These are phyloP conservation scores for Boletus sp. DNA, from an alignment of 768 basidiomycete species.

Conservation along the genomic window DNA sequence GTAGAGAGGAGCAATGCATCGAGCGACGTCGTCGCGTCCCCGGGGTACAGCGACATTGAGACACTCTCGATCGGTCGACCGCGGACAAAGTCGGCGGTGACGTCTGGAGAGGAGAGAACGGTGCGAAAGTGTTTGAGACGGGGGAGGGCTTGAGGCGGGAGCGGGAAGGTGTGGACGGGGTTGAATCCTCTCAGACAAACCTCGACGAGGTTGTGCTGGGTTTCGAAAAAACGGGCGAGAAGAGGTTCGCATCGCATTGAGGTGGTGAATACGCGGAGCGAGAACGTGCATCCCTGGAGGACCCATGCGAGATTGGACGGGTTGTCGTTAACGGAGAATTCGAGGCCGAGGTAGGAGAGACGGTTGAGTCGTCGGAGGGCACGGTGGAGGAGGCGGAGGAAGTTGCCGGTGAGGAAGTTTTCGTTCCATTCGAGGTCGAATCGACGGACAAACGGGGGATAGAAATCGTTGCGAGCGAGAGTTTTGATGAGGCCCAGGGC, in stretches of 20 bases:
- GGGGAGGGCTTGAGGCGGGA: conserved; percentile 44
- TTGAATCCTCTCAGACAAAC: conserved; percentile 55
- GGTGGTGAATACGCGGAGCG: conserved; percentile 48
- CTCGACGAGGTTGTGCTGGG: conserved; percentile 46
- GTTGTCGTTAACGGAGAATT: conserved; percentile 40
- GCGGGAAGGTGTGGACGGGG: conserved; percentile 30
- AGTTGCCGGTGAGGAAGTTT: conserved; percentile 41
- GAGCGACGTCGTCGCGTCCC: conserved; percentile 38
- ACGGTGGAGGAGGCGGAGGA: conserved; percentile 48
- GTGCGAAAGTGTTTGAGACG: conserved; percentile 48
- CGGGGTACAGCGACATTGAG: conserved; percentile 50
- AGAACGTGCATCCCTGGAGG: conserved; percentile 42
- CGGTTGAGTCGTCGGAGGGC: conserved; percentile 38
- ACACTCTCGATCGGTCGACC: conserved; percentile 48
- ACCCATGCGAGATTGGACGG: conserved; percentile 45
- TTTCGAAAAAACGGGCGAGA: conserved; percentile 50
- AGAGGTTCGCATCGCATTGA: conserved; percentile 50
- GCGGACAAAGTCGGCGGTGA: conserved; percentile 44
- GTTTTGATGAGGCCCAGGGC: conserved; percentile 39
- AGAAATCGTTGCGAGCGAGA: conserved; percentile 36
- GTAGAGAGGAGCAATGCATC: conserved; percentile 41
- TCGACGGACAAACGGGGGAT: conserved; percentile 41
- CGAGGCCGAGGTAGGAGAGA: conserved; percentile 46
- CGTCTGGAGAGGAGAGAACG: conserved; percentile 46
- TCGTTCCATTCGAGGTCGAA: conserved; percentile 44